A percentile compares a stretch with the other conserved stretches of the same genome.
phyloP scores from a whole-genome alignment of 805 yeast genomes.

The Groenewaldozyma salmanticensis region DNA sequence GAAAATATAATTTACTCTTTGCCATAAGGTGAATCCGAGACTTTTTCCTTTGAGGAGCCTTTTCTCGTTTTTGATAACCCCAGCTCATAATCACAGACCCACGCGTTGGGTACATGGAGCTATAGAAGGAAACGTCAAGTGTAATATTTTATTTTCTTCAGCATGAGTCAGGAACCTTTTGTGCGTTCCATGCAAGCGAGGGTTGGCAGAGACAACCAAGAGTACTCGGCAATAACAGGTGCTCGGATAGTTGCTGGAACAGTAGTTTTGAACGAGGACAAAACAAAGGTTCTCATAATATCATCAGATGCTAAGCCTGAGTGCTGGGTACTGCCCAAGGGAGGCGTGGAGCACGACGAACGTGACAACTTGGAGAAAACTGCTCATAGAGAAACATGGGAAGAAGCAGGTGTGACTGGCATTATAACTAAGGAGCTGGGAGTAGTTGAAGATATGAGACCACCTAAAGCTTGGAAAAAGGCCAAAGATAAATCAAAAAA shows the following conservation, averaged over 20 bases:
- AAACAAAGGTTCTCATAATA: slow-evolving; percentile 63
- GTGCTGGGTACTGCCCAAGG: slow-evolving; percentile 89
- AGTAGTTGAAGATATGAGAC: slow-evolving; percentile 51
- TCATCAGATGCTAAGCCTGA: slow-evolving; percentile 60
- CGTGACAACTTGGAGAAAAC: slow-evolving; percentile 33
- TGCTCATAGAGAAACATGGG: slow-evolving; percentile 93
- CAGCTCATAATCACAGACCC: too few species aligned
- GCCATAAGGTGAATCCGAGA: too few species aligned
- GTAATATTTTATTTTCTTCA: too few species aligned
- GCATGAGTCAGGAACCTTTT: too few species aligned
- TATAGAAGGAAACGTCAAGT: too few species aligned
- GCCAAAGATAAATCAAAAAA: slow-evolving; percentile 16
- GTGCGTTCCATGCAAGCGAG: neutral
- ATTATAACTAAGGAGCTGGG: slow-evolving; percentile 47
- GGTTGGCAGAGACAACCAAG: slow-evolving; percentile 9
- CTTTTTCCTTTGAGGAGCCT: too few species aligned
- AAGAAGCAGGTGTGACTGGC: slow-evolving; percentile 89
- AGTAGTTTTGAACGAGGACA: slow-evolving; percentile 52
- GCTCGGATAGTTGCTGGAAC: slow-evolving; percentile 93
- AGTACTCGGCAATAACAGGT: slow-evolving; percentile 50
- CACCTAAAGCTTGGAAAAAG: slow-evolving; percentile 38
- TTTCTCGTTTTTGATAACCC: too few species aligned
- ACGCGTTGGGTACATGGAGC: too few species aligned
- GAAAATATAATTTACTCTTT: too few species aligned
- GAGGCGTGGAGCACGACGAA: slow-evolving; percentile 86